Conservation (phyloP, 208 protist genomes). For the Porcisia hertigi region DNA sequence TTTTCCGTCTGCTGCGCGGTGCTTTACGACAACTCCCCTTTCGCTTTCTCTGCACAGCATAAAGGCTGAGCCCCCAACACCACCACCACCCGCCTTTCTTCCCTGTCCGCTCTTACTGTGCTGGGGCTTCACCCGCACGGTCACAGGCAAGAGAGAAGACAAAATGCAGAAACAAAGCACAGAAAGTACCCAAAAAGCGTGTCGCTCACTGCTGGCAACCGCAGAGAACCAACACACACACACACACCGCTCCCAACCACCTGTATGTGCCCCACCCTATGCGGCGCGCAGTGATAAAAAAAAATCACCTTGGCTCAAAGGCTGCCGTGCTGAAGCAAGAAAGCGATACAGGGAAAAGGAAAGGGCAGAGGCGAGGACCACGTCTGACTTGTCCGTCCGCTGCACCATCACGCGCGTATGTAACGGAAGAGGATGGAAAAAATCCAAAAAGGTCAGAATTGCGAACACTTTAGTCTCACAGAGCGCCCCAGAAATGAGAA, state of each 20-base stretch:
- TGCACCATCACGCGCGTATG: not conserved
- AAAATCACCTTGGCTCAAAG: constrained; percentile 5
- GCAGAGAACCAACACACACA: not conserved
- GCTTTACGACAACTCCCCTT: not conserved
- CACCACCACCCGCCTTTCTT: no score
- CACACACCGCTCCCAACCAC: not conserved
- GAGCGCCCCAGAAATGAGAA: no score
- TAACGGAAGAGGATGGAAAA: not conserved
- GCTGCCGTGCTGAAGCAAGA: not conserved
- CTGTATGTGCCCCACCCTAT: not conserved
- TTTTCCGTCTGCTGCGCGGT: not conserved
- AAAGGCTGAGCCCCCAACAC: not conserved
- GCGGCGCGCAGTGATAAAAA: not conserved
- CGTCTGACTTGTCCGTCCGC: not conserved
- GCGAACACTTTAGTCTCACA: not conserved
- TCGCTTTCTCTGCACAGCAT: not conserved
- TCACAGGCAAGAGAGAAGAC: not conserved
- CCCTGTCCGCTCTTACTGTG: no score
- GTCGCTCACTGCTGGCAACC: not conserved
- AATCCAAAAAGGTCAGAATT: not conserved
- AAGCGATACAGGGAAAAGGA: not conserved
- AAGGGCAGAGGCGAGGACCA: not conserved
- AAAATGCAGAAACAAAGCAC: not conserved
- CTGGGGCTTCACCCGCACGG: no score
- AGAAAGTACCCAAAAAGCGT: not conserved